Percentiles rank a stretch among this genome's conserved stretches.
Evolutionary conservation across 768 basidiomycete genomes (phyloP).

Genomic region (Tulasnella sp.): DNA sequence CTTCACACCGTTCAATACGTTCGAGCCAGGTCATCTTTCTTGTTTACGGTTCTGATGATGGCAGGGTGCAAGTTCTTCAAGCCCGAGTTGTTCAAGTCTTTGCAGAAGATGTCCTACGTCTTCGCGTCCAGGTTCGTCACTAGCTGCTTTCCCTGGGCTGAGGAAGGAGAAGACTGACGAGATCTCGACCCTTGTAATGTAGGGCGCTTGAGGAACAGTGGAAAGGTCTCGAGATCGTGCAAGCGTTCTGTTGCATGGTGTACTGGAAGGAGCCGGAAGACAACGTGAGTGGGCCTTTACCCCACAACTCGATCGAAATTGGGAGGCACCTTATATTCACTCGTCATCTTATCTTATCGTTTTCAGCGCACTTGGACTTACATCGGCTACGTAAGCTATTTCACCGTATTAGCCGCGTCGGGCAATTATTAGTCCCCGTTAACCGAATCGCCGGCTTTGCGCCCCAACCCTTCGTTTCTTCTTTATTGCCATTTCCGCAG

Average conservation of each 20-base stretch:
- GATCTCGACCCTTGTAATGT: constrained; percentile 29
- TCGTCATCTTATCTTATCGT: constrained; percentile 1
- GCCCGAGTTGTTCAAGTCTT: constrained; percentile 56
- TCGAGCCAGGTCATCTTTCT: constrained; percentile 68
- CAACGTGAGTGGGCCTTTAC: constrained; percentile 41
- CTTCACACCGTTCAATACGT: constrained; percentile 75
- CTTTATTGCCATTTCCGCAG: not conserved
- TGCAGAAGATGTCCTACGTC: constrained; percentile 64
- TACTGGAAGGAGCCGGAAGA: constrained; percentile 90
- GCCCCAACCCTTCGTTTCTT: not conserved
- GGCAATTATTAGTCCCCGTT: not conserved
- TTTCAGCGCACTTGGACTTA: constrained; percentile 74
- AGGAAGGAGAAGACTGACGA: not conserved
- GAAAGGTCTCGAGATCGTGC: constrained; percentile 79
- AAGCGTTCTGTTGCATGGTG: constrained; percentile 82
- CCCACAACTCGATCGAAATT: not conserved
- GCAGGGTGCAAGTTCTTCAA: constrained; percentile 79
- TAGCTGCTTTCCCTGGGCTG: not conserved
- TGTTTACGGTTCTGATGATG: constrained; percentile 79
- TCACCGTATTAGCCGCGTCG: constrained; percentile 5
- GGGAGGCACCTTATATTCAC: not conserved
- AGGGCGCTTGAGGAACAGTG: constrained; percentile 70
- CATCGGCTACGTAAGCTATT: constrained; percentile 51
- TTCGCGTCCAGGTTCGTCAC: constrained; percentile 23
- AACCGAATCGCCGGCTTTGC: not conserved